Base-by-base conservation (phyloP, 2,329 filamentous ascomycete species). In the Colletotrichum abscissum region DNA sequence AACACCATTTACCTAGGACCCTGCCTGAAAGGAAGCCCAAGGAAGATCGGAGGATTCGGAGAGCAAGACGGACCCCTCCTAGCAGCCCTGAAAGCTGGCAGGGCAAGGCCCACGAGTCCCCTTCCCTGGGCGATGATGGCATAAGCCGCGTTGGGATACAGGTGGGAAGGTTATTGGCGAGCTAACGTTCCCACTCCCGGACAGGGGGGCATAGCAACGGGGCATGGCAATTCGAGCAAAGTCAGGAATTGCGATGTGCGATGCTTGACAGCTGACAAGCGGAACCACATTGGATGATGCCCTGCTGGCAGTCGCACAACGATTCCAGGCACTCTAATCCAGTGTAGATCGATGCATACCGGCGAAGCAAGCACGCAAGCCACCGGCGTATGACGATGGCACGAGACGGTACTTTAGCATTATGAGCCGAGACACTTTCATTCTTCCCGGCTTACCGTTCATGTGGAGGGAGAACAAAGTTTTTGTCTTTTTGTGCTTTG, bases 231-330 rank as follows among this genome's bases (percentile, higher is more conserved):
- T 69, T 65, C 56, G 52, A 67, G 60, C 35, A 19, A 38, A 26
- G 52, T 22, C 38, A 19, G 28, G 54, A 58, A 69, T 72, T 69
- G 59, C 66, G 54, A 69, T 64, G 70, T 56, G 59, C 69, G n/a
- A 26, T 42, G 52, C 57, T 63, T 64, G 62, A 64, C 66, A 55
- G 69, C 26, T 63, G 58, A 72, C 58, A 52, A 35, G 19, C 46
- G 58, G 24, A 16, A 16, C 2, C 28, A 63, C 22, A n/a, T 54
- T 26, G 49, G 57, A 60, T 4, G 49, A 49, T 42, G 42, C 5
- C 63, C 30, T 33, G 35, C 42, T 19, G 16, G 49, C 42, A 22
- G 42, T 19, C 11, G 49, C 42, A 22, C 28, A 42, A 42, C 14
- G 33, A 54, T 38, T 26, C 42, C 59, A 64, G 33, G 33, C 33